phyloP scores from a whole-genome alignment of 208 protist species.

The Trypanosoma conorhini region DNA sequence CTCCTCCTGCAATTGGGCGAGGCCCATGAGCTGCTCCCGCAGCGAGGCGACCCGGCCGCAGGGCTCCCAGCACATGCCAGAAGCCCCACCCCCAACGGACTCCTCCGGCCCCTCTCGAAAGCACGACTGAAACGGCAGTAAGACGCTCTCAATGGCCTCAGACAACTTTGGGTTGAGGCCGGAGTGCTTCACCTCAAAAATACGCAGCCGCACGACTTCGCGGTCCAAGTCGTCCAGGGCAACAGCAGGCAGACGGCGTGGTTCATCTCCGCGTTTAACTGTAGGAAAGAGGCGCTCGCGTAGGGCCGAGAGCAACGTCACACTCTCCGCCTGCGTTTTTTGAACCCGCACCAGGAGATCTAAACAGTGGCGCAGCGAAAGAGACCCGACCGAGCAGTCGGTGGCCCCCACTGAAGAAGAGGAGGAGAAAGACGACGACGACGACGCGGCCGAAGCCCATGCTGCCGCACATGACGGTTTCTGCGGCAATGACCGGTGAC shows the following conservation, averaged over 20 bases:
- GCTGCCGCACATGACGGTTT: neutral
- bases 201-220: constrained; percentile 21
- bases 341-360: constrained; percentile 24
- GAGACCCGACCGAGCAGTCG: neutral
- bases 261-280: neutral
- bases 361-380: constrained; percentile 9
- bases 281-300: constrained; percentile 14
- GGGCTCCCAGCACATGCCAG: constrained; percentile 1
- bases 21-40: constrained; percentile 25
- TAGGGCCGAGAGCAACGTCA: constrained; percentile 8
- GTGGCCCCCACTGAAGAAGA: neutral
- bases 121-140: constrained; percentile 21
- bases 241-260: neutral
- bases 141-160: constrained; percentile 8
- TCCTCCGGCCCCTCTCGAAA: neutral
- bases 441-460: neutral
- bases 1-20: constrained; percentile 24
- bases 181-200: constrained; percentile 25
- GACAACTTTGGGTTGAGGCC: constrained; percentile 13
- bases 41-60: constrained; percentile 11
- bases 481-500: neutral
- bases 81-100: neutral
- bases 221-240: constrained; percentile 18
- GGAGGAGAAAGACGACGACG: neutral
- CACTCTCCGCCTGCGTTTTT: constrained; percentile 18